These are phyloP conservation scores for Penicillium verrucosum DNA, from an alignment of 2,329 filamentous ascomycete genomes.

Conservation along the genomic window DNA sequence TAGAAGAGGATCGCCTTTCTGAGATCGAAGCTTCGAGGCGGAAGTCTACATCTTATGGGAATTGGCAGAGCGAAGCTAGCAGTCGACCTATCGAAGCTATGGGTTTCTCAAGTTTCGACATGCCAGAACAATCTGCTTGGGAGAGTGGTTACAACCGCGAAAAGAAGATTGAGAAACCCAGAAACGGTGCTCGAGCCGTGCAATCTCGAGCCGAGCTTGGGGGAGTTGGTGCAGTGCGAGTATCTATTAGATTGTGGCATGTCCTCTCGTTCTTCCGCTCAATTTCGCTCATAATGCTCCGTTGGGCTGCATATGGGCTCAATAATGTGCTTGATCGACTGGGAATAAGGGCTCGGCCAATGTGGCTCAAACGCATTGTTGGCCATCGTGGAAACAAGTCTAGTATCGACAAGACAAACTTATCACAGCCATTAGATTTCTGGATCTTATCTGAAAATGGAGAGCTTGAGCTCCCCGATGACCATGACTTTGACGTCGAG, in stretches of 20 bases:
- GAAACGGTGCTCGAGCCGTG: slow-evolving; percentile 33
- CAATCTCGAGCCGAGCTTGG: slow-evolving; percentile 44
- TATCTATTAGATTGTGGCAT: slow-evolving; percentile 73
- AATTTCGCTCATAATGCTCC: slow-evolving; percentile 64
- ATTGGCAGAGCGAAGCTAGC: slow-evolving; percentile 14
- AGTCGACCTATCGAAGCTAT: slow-evolving; percentile 30
- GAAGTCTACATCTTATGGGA: slow-evolving; percentile 18
- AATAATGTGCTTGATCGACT: slow-evolving; percentile 56
- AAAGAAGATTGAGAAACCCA: slow-evolving; percentile 43
- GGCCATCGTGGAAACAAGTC: slow-evolving; percentile 26
- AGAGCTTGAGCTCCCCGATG: slow-evolving; percentile 54
- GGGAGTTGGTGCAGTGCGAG: slow-evolving; percentile 75
- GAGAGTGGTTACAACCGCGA: slow-evolving; percentile 48
- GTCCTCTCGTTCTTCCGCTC: slow-evolving; percentile 70
- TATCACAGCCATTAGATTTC: slow-evolving; percentile 46
- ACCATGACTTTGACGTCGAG: slow-evolving; percentile 75
- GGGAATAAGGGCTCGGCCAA: slow-evolving; percentile 60
- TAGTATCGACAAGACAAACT: slow-evolving; percentile 10
- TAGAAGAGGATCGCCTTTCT: slow-evolving; percentile 79
- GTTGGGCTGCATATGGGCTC: slow-evolving; percentile 55
- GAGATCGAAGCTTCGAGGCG: slow-evolving; percentile 62
- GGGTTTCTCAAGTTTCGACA: slow-evolving; percentile 35
- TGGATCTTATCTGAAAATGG: slow-evolving; percentile 55
- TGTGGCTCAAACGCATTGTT: slow-evolving; percentile 54
- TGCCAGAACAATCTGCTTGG: slow-evolving; percentile 38